Evolutionary conservation across 768 basidiomycete genomes (phyloP).

Genomic region (Psilocybe tampanensis): DNA sequence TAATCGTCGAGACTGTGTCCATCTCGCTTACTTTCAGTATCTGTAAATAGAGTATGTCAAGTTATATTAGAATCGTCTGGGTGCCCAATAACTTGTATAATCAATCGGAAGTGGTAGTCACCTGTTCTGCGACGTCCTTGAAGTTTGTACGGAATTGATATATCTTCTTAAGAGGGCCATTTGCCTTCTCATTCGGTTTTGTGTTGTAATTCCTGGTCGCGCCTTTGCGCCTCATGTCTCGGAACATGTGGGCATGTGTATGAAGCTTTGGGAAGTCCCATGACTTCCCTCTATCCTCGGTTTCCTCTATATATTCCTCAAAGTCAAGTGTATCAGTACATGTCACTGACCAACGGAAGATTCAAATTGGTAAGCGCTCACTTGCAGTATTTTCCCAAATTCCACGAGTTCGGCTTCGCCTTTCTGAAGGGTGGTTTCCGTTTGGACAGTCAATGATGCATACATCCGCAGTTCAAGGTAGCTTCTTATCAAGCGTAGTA

Average conservation of each 20-base stretch:
- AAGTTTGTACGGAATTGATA: conserved; percentile 33
- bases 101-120: no score
- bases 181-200: conserved; percentile 30
- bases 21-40: conserved; percentile 2
- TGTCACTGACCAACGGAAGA: no score
- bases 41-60: not conserved
- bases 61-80: not conserved
- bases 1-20: conserved; percentile 1
- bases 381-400: conserved; percentile 21
- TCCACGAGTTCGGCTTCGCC: conserved; percentile 17
- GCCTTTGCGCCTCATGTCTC: conserved; percentile 34
- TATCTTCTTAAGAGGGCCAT: conserved; percentile 26
- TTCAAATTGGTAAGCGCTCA: not conserved
- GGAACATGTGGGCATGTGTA: conserved; percentile 30
- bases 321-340: not conserved
- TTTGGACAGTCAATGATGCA: conserved; percentile 32
- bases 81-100: no score
- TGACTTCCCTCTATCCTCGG: conserved; percentile 14
- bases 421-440: conserved; percentile 22
- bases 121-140: conserved; percentile 33
- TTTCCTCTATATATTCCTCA: not conserved
- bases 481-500: conserved; percentile 29
- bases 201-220: conserved; percentile 31
- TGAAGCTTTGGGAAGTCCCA: conserved; percentile 40
- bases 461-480: conserved; percentile 34